A percentile compares a stretch with the other conserved stretches of the same genome.
Evolutionary conservation across 75 land plant species (phyloP).

Genomic region (Larix kaempferi): DNA sequence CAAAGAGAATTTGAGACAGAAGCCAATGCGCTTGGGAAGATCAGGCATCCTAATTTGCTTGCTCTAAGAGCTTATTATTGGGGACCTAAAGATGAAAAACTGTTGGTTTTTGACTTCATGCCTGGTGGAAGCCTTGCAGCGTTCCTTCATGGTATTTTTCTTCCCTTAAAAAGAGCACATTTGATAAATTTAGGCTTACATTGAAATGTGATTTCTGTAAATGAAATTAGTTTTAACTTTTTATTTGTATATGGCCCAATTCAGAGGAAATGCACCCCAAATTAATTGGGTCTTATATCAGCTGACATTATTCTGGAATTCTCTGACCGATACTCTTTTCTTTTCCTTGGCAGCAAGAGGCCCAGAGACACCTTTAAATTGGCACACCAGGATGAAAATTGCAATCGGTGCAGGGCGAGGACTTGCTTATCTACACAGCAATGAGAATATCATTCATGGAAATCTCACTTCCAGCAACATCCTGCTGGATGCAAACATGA

Average conservation of each 20-base stretch:
- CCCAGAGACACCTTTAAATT: conserved; percentile 70
- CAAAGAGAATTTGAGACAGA: conserved; percentile 82
- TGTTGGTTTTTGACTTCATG: conserved; percentile 87
- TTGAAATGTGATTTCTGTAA: neutral
- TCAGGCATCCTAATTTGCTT: conserved; percentile 77
- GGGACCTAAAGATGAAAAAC: conserved; percentile 96
- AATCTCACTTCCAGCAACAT: conserved; percentile 86
- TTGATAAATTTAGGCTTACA: neutral
- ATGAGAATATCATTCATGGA: conserved; percentile 75
- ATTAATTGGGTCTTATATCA: too few species aligned
- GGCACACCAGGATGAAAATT: conserved; percentile 86
- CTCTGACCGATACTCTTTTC: neutral
- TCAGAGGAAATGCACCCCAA: too few species aligned
- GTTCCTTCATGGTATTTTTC: conserved; percentile 73
- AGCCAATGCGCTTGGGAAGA: conserved; percentile 64
- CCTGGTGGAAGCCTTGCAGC: conserved; percentile 75
- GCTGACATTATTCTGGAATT: neutral
- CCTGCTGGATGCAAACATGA: conserved; percentile 57
- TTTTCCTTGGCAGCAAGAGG: conserved; percentile 62
- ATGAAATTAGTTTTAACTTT: too few species aligned
- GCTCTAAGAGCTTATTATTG: conserved; percentile 85
- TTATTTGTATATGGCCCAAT: too few species aligned
- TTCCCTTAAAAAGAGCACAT: neutral
- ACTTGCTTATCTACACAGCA: conserved; percentile 63
- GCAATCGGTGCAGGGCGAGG: conserved; percentile 68